Conservation (phyloP, 306 rosid genomes). For the Neltuma alba region DNA sequence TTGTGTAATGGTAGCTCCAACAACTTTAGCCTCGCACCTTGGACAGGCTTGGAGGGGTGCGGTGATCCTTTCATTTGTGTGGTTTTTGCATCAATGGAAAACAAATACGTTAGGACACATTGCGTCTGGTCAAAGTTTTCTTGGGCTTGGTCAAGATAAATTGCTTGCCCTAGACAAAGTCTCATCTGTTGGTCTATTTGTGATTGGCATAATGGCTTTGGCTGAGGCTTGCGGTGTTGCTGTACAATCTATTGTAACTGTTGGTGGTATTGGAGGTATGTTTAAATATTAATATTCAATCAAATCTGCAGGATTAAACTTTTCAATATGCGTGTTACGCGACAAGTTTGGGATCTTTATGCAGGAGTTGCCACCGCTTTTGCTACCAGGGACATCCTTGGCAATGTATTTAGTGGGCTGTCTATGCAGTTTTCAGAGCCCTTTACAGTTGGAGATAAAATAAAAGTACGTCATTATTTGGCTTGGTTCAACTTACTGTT, state of each 20-base stretch:
- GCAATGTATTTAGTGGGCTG: slow-evolving; percentile 84
- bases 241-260: slow-evolving; percentile 85
- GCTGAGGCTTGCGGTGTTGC: slow-evolving; percentile 98
- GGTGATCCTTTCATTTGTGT: slow-evolving; percentile 70
- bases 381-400: slow-evolving; percentile 85
- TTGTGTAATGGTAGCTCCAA: slow-evolving; percentile 84
- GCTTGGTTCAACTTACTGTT: slow-evolving; percentile 28
- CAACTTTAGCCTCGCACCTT: slow-evolving; percentile 71
- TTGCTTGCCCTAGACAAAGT: slow-evolving; percentile 75
- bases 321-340: not conserved
- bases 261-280: slow-evolving; percentile 96
- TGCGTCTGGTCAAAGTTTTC: slow-evolving; percentile 41
- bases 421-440: slow-evolving; percentile 91
- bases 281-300: not conserved
- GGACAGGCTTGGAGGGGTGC: slow-evolving; percentile 82
- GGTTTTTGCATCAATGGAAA: slow-evolving; percentile 94
- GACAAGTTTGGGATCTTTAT: slow-evolving; percentile 18
- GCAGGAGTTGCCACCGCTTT: slow-evolving; percentile 95
- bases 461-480: slow-evolving; percentile 58
- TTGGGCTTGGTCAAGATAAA: slow-evolving; percentile 69
- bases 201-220: slow-evolving; percentile 83
- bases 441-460: slow-evolving; percentile 94
- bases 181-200: slow-evolving; percentile 78
- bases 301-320: not conserved
- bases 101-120: slow-evolving; percentile 63